These are phyloP conservation scores for Herpetomonas samuelpessoai DNA, from an alignment of 208 protist species.

Conservation along the genomic window DNA sequence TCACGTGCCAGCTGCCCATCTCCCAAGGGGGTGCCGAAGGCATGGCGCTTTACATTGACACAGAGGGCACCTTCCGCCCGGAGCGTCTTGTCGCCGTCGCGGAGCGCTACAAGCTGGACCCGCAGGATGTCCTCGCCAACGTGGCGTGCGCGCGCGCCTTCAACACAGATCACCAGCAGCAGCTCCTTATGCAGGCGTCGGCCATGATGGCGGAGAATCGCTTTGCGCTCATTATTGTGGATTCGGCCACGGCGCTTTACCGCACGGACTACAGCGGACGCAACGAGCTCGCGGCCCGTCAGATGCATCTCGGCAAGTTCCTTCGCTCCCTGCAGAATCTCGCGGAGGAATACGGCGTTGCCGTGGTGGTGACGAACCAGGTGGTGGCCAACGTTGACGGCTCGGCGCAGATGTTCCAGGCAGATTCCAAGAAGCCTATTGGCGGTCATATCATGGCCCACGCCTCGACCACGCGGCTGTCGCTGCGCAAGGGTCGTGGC, in stretches of 20 bases:
- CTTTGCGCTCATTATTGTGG: slow-evolving; percentile 98
- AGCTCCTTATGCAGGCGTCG: slow-evolving; percentile 94
- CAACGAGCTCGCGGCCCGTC: slow-evolving; percentile 97
- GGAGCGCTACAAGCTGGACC: slow-evolving; percentile 94
- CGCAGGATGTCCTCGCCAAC: slow-evolving; percentile 98
- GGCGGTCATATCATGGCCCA: slow-evolving; percentile 99
- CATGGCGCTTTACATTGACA: slow-evolving; percentile 99
- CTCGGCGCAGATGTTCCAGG: slow-evolving; percentile 93
- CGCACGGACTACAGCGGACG: slow-evolving; percentile 99
- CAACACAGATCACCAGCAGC: slow-evolving; percentile 99
- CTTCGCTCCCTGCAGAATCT: slow-evolving; percentile 96
- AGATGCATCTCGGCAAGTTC: slow-evolving; percentile 99
- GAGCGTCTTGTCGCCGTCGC: slow-evolving; percentile 89
- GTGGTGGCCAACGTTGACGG: slow-evolving; percentile 98
- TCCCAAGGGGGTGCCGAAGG: slow-evolving; percentile 96
- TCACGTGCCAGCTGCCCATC: slow-evolving; percentile 97
- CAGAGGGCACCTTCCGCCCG: slow-evolving; percentile 99
- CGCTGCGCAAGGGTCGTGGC: slow-evolving; percentile 98
- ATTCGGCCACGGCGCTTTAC: slow-evolving; percentile 98
- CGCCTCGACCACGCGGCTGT: slow-evolving; percentile 98
- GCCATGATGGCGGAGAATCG: slow-evolving; percentile 98
- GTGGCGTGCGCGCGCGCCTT: slow-evolving; percentile 98
- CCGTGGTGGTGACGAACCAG: slow-evolving; percentile 99
- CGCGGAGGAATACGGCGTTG: slow-evolving; percentile 98
- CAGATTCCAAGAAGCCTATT: slow-evolving; percentile 99